A percentile compares a stretch with the other conserved stretches of the same genome.
Evolutionary conservation across 2,329 filamentous ascomycete species (phyloP).

Genomic region (Colletotrichum sp.): DNA sequence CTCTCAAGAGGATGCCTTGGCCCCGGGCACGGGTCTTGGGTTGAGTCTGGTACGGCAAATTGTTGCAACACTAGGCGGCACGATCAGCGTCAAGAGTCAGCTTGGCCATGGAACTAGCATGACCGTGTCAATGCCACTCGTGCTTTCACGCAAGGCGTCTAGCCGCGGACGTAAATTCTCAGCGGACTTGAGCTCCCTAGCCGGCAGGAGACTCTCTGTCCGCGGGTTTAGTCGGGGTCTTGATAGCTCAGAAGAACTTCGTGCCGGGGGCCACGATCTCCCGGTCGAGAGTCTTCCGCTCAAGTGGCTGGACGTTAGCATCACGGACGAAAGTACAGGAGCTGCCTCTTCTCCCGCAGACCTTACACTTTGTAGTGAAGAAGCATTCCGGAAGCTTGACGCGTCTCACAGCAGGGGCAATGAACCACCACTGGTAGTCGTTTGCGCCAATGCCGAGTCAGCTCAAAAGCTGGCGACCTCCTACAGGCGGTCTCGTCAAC

Average conservation of each 20-base stretch:
- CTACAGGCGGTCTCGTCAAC: background rate
- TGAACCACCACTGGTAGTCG: slow-evolving; percentile 19
- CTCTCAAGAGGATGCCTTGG: slow-evolving; percentile 62
- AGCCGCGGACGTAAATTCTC: slow-evolving; percentile 3
- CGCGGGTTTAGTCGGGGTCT: slow-evolving; percentile 20
- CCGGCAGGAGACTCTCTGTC: background rate
- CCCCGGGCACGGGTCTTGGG: slow-evolving; percentile 64
- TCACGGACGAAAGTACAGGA: slow-evolving; percentile 15
- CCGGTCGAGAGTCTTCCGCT: slow-evolving; percentile 20
- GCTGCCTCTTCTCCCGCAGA: slow-evolving; percentile 18
- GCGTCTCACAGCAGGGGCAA: slow-evolving; percentile 20
- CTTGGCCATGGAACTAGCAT: slow-evolving; percentile 58
- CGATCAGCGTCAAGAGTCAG: slow-evolving; percentile 58
- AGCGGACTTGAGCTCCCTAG: slow-evolving; percentile 1
- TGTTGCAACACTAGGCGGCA: slow-evolving; percentile 59
- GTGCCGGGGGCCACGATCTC: slow-evolving; percentile 25
- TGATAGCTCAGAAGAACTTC: slow-evolving; percentile 28
- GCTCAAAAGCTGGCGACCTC: slow-evolving; percentile 19
- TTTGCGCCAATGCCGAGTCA: slow-evolving; percentile 23
- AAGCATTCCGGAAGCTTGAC: slow-evolving; percentile 24
- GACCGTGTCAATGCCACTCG: slow-evolving; percentile 48
- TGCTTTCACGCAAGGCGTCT: slow-evolving; percentile 10
- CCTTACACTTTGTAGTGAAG: slow-evolving; percentile 31
- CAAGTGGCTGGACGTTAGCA: slow-evolving; percentile 39
- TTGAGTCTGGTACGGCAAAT: slow-evolving; percentile 65